phyloP scores from a whole-genome alignment of 257 asterid genomes.

The Lantana camara region DNA sequence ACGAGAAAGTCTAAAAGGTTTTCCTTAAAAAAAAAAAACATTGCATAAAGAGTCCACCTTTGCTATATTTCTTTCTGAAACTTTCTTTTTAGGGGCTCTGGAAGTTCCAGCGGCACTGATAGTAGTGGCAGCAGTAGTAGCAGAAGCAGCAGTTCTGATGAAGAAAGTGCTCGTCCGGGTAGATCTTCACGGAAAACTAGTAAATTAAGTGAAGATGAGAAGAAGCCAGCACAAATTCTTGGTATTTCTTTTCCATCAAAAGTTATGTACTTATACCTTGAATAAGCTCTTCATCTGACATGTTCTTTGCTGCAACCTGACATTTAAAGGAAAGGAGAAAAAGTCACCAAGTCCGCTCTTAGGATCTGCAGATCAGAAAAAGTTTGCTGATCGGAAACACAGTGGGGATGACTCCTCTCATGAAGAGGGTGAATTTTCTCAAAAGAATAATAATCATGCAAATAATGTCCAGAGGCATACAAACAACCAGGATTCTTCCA shows the following conservation, averaged over 20 bases:
- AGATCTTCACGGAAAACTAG: slow-evolving; percentile 41
- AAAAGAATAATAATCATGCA: slow-evolving; percentile 39
- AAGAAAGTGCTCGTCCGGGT: slow-evolving; percentile 43
- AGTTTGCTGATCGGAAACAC: slow-evolving; percentile 36
- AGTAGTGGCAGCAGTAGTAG: slow-evolving; percentile 54
- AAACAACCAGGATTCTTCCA: slow-evolving; percentile 40
- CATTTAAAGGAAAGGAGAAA: slow-evolving; percentile 40
- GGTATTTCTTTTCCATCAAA: slow-evolving; percentile 36
- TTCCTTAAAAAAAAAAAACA: neutral
- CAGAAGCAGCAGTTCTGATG: slow-evolving; percentile 67
- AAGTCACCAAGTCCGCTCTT: slow-evolving; percentile 33
- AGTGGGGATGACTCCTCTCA: slow-evolving; percentile 39
- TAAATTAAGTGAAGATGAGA: slow-evolving; percentile 26
- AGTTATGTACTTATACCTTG: slow-evolving; percentile 4
- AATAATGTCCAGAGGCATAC: slow-evolving; percentile 48
- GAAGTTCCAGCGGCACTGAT: slow-evolving; percentile 68
- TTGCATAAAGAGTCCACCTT: neutral
- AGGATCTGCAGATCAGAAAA: slow-evolving; percentile 39
- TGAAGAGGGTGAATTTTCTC: slow-evolving; percentile 69
- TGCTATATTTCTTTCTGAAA: slow-evolving; percentile 4
- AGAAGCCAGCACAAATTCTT: slow-evolving; percentile 36
- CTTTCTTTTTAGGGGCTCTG: slow-evolving; percentile 51
- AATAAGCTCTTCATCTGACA: slow-evolving; percentile 19
- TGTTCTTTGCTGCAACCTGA: slow-evolving; percentile 5
- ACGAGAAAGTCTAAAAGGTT: slow-evolving; percentile 61